Evolutionary conservation across 2,329 filamentous ascomycete species (phyloP).

Genomic region (Penicillium brasilianum): DNA sequence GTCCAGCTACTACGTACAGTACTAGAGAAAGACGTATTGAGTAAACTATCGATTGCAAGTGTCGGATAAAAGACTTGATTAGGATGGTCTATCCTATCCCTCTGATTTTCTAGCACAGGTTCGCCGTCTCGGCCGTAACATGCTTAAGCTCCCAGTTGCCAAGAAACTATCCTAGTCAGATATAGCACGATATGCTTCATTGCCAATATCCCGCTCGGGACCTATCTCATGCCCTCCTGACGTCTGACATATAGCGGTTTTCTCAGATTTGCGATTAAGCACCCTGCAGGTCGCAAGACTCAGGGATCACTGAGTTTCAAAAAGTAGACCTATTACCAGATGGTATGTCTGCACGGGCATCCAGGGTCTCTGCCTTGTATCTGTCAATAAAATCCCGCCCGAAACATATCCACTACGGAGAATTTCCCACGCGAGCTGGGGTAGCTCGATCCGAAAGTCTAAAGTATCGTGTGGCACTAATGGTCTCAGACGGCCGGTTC

Average conservation of each 20-base stretch:
- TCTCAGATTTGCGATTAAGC: background rate
- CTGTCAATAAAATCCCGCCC: background rate
- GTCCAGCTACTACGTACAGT: background rate
- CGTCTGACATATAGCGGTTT: background rate
- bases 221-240: background rate
- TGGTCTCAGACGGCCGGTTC: background rate
- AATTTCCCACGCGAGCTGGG: conserved; percentile 1
- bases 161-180: background rate
- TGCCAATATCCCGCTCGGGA: background rate
- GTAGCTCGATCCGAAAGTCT: background rate
- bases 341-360: background rate
- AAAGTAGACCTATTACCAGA: background rate
- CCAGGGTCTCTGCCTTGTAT: background rate
- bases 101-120: background rate
- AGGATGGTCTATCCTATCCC: background rate
- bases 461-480: background rate
- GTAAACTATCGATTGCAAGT: background rate
- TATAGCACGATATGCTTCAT: background rate
- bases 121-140: background rate
- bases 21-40: background rate
- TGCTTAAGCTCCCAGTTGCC: background rate
- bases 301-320: background rate
- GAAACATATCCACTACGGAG: background rate
- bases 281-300: background rate
- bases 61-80: background rate